phyloP scores from a whole-genome alignment of 2,329 filamentous ascomycete genomes.

The Geosmithia putterillii region DNA sequence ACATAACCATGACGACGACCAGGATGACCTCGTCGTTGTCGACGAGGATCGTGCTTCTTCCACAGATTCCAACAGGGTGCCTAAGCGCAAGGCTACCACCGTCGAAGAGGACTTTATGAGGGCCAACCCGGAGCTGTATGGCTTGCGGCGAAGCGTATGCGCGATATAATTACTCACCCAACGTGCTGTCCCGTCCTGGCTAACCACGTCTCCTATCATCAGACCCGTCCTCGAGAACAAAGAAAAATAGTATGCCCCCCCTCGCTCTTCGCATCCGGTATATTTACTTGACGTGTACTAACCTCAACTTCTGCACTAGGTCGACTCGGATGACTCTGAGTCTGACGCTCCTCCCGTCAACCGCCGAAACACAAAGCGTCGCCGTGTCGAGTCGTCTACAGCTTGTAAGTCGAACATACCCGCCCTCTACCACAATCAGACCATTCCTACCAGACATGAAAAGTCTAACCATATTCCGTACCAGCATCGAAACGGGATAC shows the following conservation, averaged over 20 bases:
- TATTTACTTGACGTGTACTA: neutral
- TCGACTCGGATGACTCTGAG: conserved; percentile 51
- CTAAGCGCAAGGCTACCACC: conserved; percentile 59
- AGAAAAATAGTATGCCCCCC: conserved; percentile 40
- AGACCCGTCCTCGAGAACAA: conserved; percentile 46
- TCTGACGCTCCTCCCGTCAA: conserved; percentile 52
- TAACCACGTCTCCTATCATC: conserved; percentile 14
- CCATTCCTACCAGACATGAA: neutral
- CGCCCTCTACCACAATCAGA: neutral
- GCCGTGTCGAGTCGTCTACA: conserved; percentile 53
- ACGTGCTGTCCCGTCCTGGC: conserved; percentile 5
- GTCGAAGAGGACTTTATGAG: conserved; percentile 76
- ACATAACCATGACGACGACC: conserved; percentile 29
- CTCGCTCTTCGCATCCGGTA: neutral
- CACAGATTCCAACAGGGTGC: conserved; percentile 52
- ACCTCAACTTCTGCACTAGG: conserved; percentile 14
- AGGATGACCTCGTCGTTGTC: conserved; percentile 6
- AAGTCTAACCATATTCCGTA: neutral
- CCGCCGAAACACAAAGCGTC: conserved; percentile 53
- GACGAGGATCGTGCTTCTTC: conserved; percentile 54
- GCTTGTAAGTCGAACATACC: conserved; percentile 36
- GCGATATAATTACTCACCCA: neutral
- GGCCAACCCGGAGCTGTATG: conserved; percentile 90
- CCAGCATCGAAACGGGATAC: conserved; percentile 50
- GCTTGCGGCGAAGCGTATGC: conserved; percentile 73